Base-by-base conservation (phyloP, 1,139 yeast genomes). In the Magnusiomyces paraingens region DNA sequence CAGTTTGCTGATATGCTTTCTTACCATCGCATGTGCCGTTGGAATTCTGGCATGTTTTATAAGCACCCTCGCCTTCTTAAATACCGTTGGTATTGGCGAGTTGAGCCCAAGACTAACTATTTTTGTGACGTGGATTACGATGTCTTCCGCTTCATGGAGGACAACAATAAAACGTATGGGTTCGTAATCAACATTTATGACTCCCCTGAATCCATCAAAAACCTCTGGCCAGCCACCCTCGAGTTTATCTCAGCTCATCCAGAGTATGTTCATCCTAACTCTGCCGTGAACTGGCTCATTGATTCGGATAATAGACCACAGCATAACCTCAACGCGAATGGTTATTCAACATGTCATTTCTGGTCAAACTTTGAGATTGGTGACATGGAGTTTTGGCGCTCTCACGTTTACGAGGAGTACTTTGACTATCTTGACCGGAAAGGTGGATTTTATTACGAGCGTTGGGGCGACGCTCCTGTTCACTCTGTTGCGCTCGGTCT, bases 401-500 rank as follows among this genome's bases (percentile, higher is more conserved):
- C 77, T 17, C 82, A 83, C 57, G 81, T 88, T 0, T 87, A 87
- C 65, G 70, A 73, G 45, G 72, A 73, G 20, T 88, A 87, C 83
- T 80, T 84, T 59, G 73, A 84, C 51, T 70, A 76, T 64, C 70
- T 88, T 47, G 95, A 88, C 60, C 62, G 75, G 3, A 72, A 83
- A 0, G 95, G 95, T 14, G 90, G 90, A 3, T 87, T 87, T 65
- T 87, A 85, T 66, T 87, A 87, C 62, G 95, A 87, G 68, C 71
- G 95, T 53, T 87, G 95, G 95, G 95, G 95, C 1, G 95, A 87
- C 68, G 95, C 95, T 0, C 95, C 95, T 0, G 90, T 88, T 0
- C 95, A 86, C 66, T 80, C 90, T 0, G 66, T 87, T 52, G 95
- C 91, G 0, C 70, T 87, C 26, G 84, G 83, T 0, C 68, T 89